Evolutionary conservation across 345 rosid species (phyloP), one percentile per base, ranked within the genome.

Genomic region (Citrus reticulata): DNA sequence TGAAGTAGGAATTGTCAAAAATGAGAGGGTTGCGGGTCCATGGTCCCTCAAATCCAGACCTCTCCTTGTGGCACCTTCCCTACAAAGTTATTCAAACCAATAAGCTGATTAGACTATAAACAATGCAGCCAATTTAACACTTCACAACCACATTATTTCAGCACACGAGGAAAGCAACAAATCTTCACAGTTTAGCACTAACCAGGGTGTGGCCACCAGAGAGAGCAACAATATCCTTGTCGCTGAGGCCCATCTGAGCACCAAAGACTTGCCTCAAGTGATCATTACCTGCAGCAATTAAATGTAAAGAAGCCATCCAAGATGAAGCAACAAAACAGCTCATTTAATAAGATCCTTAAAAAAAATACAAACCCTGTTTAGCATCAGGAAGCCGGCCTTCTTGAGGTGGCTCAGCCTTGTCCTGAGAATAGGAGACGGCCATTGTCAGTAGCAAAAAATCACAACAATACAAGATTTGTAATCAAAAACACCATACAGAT

Each of bases 311-410:
- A 61, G 42, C 17, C 8, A 32, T 40, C 42, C 16, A 20, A 8
- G 25, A 37, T 37, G 58, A 6, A 75, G 20, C 61, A 64, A 10
- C 40, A 46, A 51, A 4, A 75, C 24, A 64, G 22, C 27, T 46
- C 24, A 16, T 7, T 13, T 6, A 61, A 8, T 19, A 63, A 65
- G 7, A 51, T 7, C 2, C 29, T 11, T 40, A 7, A 19, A 46
- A 5, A 40, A 72, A 42, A 72, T 20, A 83, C 90, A 42, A 35
- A 91, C 99, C 99, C 82, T 90, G 83, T 14, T 90, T 94, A 37
- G 99, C 98, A 86, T 96, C 93, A 59, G 99, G 99, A 29, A 96
- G 89, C 79, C 99, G 99, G 6, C 99, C 99, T 84, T 96, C 99
- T 4, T 94, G 97, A 29, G 99, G 98, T 76, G 99, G 95, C 37